phyloP scores from a whole-genome alignment of 805 yeast species.

The Ogataea thermomethanolica region DNA sequence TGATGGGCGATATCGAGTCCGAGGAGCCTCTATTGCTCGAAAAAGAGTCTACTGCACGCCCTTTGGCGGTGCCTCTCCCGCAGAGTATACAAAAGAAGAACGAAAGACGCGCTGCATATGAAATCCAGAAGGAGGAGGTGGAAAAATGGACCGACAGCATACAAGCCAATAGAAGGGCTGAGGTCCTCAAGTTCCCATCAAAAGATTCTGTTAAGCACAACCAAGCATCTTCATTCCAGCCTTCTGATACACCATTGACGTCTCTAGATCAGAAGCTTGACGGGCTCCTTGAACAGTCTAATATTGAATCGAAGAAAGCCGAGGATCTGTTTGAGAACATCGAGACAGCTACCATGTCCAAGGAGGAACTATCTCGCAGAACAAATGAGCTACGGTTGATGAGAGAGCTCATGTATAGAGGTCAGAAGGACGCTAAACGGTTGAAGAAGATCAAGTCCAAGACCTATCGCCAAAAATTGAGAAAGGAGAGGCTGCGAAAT shows the following conservation, averaged over 20 bases:
- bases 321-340: conserved; percentile 86
- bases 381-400: conserved; percentile 81
- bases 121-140: conserved; percentile 81
- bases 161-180: conserved; percentile 75
- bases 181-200: conserved; percentile 75
- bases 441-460: conserved; percentile 94
- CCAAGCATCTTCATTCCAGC: conserved; percentile 52
- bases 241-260: conserved; percentile 44
- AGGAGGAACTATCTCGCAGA: conserved; percentile 73
- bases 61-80: conserved; percentile 80
- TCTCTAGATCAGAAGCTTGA: conserved; percentile 69
- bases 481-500: conserved; percentile 74
- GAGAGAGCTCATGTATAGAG: conserved; percentile 96
- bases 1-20: conserved; percentile 61
- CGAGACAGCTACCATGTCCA: conserved; percentile 73
- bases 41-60: conserved; percentile 27
- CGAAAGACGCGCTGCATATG: conserved; percentile 88
- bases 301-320: conserved; percentile 65
- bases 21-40: conserved; percentile 47
- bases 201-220: conserved; percentile 41
- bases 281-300: conserved; percentile 57
- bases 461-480: conserved; percentile 78
- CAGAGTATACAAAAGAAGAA: conserved; percentile 78
- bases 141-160: conserved; percentile 86
- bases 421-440: conserved; percentile 85